A percentile compares a stretch with the other conserved stretches of the same genome.
phyloP scores from a whole-genome alignment of 805 yeast species.

The Ogataea angusta region DNA sequence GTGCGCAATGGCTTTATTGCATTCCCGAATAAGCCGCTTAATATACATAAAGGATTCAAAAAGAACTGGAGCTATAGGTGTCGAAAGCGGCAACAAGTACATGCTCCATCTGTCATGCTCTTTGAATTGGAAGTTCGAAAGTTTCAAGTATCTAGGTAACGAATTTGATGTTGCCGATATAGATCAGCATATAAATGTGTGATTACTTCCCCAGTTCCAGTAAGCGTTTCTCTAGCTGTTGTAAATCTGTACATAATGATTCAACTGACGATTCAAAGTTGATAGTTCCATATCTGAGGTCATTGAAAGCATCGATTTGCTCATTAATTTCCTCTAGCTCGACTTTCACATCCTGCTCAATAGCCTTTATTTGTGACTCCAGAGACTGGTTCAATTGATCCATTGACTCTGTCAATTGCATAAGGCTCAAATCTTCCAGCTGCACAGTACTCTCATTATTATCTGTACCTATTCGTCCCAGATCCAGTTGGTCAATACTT shows the following conservation, averaged over 20 bases:
- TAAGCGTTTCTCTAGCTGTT: constrained; percentile 17
- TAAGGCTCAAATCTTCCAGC: constrained; percentile 19
- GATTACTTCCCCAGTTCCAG: constrained; percentile 5
- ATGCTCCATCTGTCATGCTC: constrained; percentile 72
- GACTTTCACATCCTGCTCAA: constrained; percentile 18
- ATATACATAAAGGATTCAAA: constrained; percentile 52
- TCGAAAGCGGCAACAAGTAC: constrained; percentile 59
- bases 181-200: constrained; percentile 26
- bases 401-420: constrained; percentile 23
- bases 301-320: constrained; percentile 30
- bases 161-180: constrained; percentile 19
- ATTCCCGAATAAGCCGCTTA: constrained; percentile 74
- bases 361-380: constrained; percentile 21
- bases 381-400: constrained; percentile 28
- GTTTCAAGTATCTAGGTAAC: constrained; percentile 21
- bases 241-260: constrained; percentile 17
- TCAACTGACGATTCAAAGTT: constrained; percentile 20
- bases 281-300: constrained; percentile 27
- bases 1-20: constrained; percentile 96
- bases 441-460: constrained; percentile 5
- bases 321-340: constrained; percentile 23
- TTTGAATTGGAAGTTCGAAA: constrained; percentile 82
- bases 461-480: constrained; percentile 10
- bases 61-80: constrained; percentile 53
- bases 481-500: constrained; percentile 12